Percentiles rank a stretch among this genome's conserved stretches.
phyloP scores from a whole-genome alignment of 2,329 filamentous ascomycete genomes.

The Aquanectria penicillioides region DNA sequence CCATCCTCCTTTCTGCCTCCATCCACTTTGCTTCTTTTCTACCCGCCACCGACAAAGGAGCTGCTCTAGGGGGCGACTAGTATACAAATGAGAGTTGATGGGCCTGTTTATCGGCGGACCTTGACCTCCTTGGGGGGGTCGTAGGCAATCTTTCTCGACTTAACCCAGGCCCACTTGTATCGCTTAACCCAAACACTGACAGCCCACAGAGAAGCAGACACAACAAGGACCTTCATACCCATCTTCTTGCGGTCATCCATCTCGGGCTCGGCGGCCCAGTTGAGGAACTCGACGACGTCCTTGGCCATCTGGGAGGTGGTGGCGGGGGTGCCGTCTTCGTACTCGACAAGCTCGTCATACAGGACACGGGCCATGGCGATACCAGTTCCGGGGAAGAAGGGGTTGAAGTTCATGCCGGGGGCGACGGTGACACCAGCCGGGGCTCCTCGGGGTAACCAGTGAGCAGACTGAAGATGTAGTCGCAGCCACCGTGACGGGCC shows the following conservation, averaged over 20 bases:
- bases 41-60: conserved; percentile 56
- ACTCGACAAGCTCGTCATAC: conserved; percentile 97
- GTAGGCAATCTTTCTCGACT: conserved; percentile 94
- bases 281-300: conserved; percentile 98
- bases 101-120: conserved; percentile 57
- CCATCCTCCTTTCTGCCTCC: conserved; percentile 46
- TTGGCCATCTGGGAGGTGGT: conserved; percentile 99
- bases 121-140: conserved; percentile 73
- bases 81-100: conserved; percentile 51
- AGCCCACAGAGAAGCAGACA: conserved; percentile 81
- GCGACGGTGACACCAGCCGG: conserved; percentile 88
- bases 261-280: conserved; percentile 99
- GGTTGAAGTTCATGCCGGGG: conserved; percentile 98
- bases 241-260: conserved; percentile 99
- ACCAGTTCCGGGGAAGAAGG: conserved; percentile 98
- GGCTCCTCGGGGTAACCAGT: conserved; percentile 97
- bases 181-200: conserved; percentile 98
- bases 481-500: conserved; percentile 94
- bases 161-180: conserved; percentile 98
- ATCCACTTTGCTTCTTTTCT: conserved; percentile 46
- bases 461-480: conserved; percentile 98
- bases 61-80: conserved; percentile 55
- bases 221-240: conserved; percentile 94
- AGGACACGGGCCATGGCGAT: conserved; percentile 99
- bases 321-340: conserved; percentile 94